These are phyloP conservation scores for Didymella exigua DNA, from an alignment of 2,329 filamentous ascomycete species.

Conservation along the genomic window DNA sequence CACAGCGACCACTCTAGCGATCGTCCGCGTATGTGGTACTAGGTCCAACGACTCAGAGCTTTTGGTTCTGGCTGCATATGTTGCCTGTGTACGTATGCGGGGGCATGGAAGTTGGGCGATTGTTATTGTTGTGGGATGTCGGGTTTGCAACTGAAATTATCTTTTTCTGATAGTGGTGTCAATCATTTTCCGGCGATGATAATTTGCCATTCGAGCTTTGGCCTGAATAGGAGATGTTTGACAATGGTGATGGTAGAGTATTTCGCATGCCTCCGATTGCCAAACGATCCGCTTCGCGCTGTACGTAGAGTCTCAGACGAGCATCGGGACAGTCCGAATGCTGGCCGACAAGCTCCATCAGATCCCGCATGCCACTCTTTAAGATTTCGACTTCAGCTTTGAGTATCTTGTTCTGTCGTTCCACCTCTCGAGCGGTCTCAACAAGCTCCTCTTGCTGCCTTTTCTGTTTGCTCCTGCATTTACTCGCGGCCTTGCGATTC, in stretches of 20 bases:
- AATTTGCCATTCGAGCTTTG: not conserved
- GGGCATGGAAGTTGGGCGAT: not conserved
- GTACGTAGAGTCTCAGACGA: conserved; percentile 33
- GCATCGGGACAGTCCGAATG: conserved; percentile 35
- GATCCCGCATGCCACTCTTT: conserved; percentile 24
- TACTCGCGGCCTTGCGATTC: conserved; percentile 73
- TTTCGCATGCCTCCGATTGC: conserved; percentile 1
- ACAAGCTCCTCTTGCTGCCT: conserved; percentile 59
- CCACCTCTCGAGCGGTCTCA: conserved; percentile 44
- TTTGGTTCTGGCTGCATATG: not conserved
- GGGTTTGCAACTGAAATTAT: not conserved
- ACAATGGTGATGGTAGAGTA: not conserved
- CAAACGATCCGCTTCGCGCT: conserved; percentile 35
- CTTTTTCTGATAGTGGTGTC: not conserved
- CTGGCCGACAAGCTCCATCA: conserved; percentile 33
- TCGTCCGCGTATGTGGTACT: not conserved
- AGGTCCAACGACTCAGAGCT: not conserved
- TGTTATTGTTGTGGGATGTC: not conserved
- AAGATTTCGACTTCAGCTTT: conserved; percentile 38
- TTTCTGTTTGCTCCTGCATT: conserved; percentile 72
- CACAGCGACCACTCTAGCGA: not conserved
- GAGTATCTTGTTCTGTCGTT: conserved; percentile 35
- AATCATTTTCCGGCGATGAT: conserved; percentile 1
- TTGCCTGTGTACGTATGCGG: not conserved
- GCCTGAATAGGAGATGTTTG: not conserved